Evolutionary conservation across 1,284 basidiomycete species (phyloP).

Genomic region (Coniferiporia sulphurascens): DNA sequence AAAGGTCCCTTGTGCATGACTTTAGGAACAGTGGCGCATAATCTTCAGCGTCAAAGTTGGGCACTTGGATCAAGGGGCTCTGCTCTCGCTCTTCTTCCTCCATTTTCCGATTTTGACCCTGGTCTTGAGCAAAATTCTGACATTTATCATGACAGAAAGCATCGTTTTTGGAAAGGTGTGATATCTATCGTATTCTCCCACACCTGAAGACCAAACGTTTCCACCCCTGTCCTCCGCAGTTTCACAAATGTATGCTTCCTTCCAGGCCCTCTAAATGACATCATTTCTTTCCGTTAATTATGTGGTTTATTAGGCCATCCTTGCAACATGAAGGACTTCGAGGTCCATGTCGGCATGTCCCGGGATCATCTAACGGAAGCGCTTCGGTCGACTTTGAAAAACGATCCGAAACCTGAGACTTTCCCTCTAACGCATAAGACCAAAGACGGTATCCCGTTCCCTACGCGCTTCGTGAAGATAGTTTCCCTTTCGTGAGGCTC

Average conservation of each 20-base stretch:
- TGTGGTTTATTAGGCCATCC: constrained; percentile 53
- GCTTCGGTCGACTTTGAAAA: constrained; percentile 56
- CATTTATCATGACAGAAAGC: constrained; percentile 38
- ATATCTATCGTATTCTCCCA: not conserved
- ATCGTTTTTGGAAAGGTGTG: constrained; percentile 78
- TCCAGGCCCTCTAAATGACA: not conserved
- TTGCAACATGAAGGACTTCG: constrained; percentile 80
- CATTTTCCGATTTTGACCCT: not conserved
- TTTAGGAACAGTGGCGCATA: too few species aligned
- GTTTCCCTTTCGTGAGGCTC: constrained; percentile 61
- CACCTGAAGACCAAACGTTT: constrained; percentile 8
- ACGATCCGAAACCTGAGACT: constrained; percentile 57
- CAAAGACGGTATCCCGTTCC: constrained; percentile 49
- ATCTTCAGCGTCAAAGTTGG: not conserved
- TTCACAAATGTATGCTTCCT: constrained; percentile 44
- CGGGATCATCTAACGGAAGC: constrained; percentile 61
- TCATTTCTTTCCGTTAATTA: not conserved
- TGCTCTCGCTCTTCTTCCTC: too few species aligned
- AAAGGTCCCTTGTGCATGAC: too few species aligned
- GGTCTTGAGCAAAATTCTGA: not conserved
- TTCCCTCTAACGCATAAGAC: constrained; percentile 56
- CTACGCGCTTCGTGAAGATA: constrained; percentile 66
- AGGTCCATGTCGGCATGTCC: constrained; percentile 58
- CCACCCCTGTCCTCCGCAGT: constrained; percentile 33
- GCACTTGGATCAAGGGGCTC: not conserved